These are phyloP conservation scores for Hypoxylon rickii DNA, from an alignment of 495 filamentous ascomycete genomes.

Conservation along the genomic window DNA sequence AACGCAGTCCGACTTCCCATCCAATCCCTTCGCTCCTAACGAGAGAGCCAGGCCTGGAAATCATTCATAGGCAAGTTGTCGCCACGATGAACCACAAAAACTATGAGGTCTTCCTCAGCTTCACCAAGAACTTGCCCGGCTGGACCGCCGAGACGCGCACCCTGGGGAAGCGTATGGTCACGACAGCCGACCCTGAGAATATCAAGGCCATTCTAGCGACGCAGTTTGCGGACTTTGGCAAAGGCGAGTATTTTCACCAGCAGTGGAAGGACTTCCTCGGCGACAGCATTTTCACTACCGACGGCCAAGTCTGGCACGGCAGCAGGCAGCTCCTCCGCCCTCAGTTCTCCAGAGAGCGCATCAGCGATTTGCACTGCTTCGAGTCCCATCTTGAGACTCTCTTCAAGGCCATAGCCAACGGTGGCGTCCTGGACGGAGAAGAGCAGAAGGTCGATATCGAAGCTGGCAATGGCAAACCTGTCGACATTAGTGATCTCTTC, in stretches of 20 bases:
- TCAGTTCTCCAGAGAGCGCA: conserved; percentile 80
- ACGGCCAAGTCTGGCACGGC: conserved; percentile 73
- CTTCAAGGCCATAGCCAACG: conserved; percentile 59
- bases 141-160: conserved; percentile 65
- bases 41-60: conserved; percentile 60
- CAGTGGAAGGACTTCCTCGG: conserved; percentile 77
- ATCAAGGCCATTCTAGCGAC: conserved; percentile 83
- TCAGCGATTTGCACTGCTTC: conserved; percentile 79
- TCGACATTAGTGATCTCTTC: conserved; percentile 73
- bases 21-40: conserved; percentile 27
- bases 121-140: conserved; percentile 46
- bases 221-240: conserved; percentile 75
- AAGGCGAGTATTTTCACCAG: conserved; percentile 68
- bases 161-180: conserved; percentile 59
- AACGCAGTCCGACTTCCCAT: not conserved
- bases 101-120: conserved; percentile 61
- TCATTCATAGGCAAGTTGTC: conserved; percentile 57
- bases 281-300: conserved; percentile 79
- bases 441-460: conserved; percentile 49
- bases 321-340: conserved; percentile 79
- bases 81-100: conserved; percentile 57
- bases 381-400: conserved; percentile 75
- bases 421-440: conserved; percentile 54
- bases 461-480: conserved; percentile 52
- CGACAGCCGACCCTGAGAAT: conserved; percentile 80